Base-by-base conservation (phyloP, 768 basidiomycete genomes). In the Lactarius pseudohatsudake region DNA sequence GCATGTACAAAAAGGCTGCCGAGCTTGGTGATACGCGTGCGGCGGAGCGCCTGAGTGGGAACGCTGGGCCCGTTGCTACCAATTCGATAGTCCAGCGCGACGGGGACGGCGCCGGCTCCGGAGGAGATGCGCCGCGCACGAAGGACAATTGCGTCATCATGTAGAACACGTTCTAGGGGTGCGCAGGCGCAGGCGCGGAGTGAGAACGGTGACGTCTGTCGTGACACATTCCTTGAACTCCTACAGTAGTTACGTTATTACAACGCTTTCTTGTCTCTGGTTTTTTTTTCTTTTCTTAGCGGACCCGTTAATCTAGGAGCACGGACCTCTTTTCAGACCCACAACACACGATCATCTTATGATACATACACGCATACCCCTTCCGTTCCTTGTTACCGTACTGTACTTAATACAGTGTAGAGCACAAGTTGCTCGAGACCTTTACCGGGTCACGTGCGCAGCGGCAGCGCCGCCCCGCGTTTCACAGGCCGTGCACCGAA, bases 21-120 rank as follows among this genome's bases (percentile, higher is more conserved):
- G 94, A 96, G 2, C 85, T 87, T 36, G 96, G 96, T 58, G 97
- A 99, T 78, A 96, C 93, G 75, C 92, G 97, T 65, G 95, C 97
- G 0, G 79, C 83, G 9, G 92, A 96, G 73, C 87, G 97, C 61
- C 79, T 98, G 16, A 88, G 85, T 73, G 79, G 85, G 13, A 81
- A 84, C 7, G 83, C 77, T 62, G 82, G 82, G 61, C 83, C 85
- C 7, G 75, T 84, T 67, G 81, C 78, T 36, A 79, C 87, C 1
- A 85, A 83, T 40, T 80, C 88, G 6, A 84, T 91, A 11, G 77
- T 90, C 40, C 80, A 84, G 64, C 85, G 89, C 50, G 84, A 82
- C 62, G 66, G 69, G 18, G 67, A 71, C 55, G 82, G 81, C 26
- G 78, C 79, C 11, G 82, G 79, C 61, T 71, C 71, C 75, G 18